A percentile compares a stretch with the other conserved stretches of the same genome.
Conservation (phyloP, 306 rosid species). For the Sphenostylis stenocarpa region DNA sequence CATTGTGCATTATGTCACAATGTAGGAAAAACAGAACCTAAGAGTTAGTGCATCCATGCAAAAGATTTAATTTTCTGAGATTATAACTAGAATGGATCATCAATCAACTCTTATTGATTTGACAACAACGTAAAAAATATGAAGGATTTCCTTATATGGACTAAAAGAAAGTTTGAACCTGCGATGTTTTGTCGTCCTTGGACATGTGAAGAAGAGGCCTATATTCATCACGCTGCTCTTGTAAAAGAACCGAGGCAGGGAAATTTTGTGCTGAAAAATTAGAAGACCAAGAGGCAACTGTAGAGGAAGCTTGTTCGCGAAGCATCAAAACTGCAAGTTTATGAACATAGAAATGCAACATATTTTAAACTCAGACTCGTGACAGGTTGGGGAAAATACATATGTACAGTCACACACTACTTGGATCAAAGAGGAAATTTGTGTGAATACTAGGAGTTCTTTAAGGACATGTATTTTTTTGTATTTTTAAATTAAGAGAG, state of each 20-base stretch:
- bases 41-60: background rate
- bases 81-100: background rate
- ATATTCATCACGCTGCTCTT: conserved; percentile 76
- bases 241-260: conserved; percentile 70
- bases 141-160: conserved; percentile 5
- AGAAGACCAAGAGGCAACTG: conserved; percentile 49
- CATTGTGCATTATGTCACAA: conserved; percentile 3
- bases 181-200: conserved; percentile 62
- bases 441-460: background rate
- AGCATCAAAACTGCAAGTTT: conserved; percentile 58
- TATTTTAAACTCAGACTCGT: conserved; percentile 16
- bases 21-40: conserved; percentile 7
- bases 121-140: background rate
- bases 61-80: background rate
- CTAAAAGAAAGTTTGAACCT: conserved; percentile 48
- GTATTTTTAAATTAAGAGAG: background rate
- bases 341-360: conserved; percentile 16
- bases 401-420: background rate
- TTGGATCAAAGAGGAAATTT: background rate
- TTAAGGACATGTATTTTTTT: background rate
- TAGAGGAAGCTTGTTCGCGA: conserved; percentile 57
- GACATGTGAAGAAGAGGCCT: conserved; percentile 55
- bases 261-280: conserved; percentile 55
- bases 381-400: background rate
- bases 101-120: conserved; percentile 9